Conservation (phyloP, 306 rosid species). For the Dryas octopetala region DNA sequence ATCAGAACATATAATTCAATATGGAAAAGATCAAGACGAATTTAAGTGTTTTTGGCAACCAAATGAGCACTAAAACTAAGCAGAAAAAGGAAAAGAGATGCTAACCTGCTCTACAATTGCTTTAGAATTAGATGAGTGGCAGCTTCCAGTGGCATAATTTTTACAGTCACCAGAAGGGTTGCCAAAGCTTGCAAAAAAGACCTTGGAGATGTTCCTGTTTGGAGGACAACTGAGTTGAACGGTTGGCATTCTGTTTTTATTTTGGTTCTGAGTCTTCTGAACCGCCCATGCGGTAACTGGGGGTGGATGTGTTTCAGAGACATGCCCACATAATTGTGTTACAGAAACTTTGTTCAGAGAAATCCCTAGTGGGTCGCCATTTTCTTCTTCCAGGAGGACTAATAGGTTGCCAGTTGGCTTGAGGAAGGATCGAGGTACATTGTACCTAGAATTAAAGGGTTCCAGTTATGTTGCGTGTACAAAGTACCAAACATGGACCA, state of each 20-base stretch:
- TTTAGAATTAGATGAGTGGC: constrained; percentile 38
- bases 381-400: constrained; percentile 74
- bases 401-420: constrained; percentile 58
- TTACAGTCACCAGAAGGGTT: constrained; percentile 46
- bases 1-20: neutral
- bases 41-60: neutral
- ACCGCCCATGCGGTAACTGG: constrained; percentile 35
- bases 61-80: neutral
- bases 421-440: constrained; percentile 75
- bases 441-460: constrained; percentile 54
- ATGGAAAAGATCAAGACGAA: neutral
- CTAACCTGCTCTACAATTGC: constrained; percentile 37
- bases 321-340: constrained; percentile 33
- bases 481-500: neutral
- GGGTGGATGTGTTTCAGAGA: constrained; percentile 40
- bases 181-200: constrained; percentile 52
- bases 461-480: neutral
- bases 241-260: constrained; percentile 3
- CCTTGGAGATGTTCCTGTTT: constrained; percentile 34
- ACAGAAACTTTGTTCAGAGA: constrained; percentile 38
- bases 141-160: constrained; percentile 33
- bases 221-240: constrained; percentile 38
- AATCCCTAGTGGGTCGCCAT: constrained; percentile 51
- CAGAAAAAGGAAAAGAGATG: neutral
- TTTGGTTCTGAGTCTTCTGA: neutral